Percentiles rank a stretch among this genome's conserved stretches.
Conservation (phyloP, 176 grass and related monocot species). For the Triticum monococcum region DNA sequence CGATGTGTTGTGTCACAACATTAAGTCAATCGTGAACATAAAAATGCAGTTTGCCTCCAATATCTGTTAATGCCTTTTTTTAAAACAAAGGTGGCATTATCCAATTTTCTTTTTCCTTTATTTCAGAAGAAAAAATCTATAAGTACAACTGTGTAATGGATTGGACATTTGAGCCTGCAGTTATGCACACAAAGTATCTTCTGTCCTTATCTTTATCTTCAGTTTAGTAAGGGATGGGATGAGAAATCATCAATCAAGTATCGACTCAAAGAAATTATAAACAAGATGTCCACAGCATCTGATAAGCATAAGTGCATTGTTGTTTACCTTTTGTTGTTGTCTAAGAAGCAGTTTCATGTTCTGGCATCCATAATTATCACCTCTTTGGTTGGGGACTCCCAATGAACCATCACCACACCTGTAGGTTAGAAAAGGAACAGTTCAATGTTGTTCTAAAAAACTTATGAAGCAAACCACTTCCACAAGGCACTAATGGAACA, state of each 20-base stretch:
- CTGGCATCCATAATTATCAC: constrained; percentile 93
- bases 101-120: not conserved
- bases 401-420: constrained; percentile 95
- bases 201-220: not conserved
- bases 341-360: constrained; percentile 99
- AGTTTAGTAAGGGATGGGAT: not conserved
- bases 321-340: constrained; percentile 89
- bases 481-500: not conserved
- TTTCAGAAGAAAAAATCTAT: not conserved
- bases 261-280: constrained; percentile 17
- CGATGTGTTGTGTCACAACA: not conserved
- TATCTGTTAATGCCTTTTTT: not conserved
- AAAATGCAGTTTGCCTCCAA: not conserved
- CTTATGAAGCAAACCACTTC: not conserved
- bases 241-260: constrained; percentile 9
- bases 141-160: not conserved
- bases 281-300: not conserved
- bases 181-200: not conserved
- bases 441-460: constrained; percentile 20
- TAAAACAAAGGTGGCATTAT: not conserved
- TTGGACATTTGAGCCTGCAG: not conserved
- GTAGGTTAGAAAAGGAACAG: constrained; percentile 22
- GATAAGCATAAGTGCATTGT: constrained; percentile 32
- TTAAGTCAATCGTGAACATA: not conserved
- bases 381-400: constrained; percentile 88